These are phyloP conservation scores for Trebouxia sp. DNA, from an alignment of 139 green algal species.

Conservation along the genomic window DNA sequence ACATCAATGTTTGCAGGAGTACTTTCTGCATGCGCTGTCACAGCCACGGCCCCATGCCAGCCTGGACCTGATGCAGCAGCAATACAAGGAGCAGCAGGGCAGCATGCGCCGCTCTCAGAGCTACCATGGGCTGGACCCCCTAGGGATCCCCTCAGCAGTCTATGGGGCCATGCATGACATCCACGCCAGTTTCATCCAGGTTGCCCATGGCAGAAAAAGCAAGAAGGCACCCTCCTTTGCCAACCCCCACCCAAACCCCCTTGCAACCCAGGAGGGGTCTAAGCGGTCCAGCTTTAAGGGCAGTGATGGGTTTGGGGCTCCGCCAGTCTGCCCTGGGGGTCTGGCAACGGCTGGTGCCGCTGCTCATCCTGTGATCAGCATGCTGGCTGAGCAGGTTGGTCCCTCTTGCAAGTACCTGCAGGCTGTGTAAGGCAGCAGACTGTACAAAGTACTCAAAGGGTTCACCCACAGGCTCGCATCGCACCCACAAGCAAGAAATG, in stretches of 20 bases:
- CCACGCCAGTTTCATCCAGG: slow-evolving; percentile 11
- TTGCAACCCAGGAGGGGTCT: not conserved
- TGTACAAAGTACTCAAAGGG: too few relatives aligned
- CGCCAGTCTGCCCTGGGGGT: not conserved
- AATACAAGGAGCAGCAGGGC: not conserved
- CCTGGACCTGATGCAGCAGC: slow-evolving; percentile 12
- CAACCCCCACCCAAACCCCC: too few relatives aligned
- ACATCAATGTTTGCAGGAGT: slow-evolving; percentile 22
- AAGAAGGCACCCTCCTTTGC: slow-evolving; percentile 14
- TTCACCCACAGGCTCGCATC: too few relatives aligned
- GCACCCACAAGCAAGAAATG: too few relatives aligned
- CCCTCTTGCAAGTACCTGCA: too few relatives aligned
- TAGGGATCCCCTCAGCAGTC: slow-evolving; percentile 19
- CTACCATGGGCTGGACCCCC: not conserved
- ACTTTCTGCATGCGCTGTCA: slow-evolving; percentile 19
- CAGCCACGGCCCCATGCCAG: slow-evolving; percentile 21
- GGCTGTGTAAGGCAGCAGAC: too few relatives aligned
- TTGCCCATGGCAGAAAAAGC: not conserved
- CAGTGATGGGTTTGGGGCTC: not conserved
- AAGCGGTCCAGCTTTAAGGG: not conserved
- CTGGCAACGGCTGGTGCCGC: not conserved
- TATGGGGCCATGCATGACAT: slow-evolving; percentile 22
- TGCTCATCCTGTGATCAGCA: slow-evolving; percentile 19
- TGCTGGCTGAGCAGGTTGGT: slow-evolving; percentile 15
- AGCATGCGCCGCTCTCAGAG: slow-evolving; percentile 19